Base-by-base conservation (phyloP, 116 monocot species). In the Zostera marina region DNA sequence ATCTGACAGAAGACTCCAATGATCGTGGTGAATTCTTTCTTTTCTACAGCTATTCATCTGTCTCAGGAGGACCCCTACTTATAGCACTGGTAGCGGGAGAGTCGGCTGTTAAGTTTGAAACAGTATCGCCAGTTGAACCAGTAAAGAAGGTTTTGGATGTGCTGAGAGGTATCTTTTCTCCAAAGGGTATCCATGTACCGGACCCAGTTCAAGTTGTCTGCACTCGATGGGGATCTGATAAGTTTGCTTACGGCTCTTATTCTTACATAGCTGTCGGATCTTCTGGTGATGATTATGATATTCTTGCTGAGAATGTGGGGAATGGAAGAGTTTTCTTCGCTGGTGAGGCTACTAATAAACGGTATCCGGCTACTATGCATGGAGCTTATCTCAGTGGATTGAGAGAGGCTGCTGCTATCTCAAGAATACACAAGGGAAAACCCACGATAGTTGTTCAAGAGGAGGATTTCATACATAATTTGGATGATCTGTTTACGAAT, bases 321-420 rank as follows among this genome's bases (percentile, higher is more conserved):
- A 72, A 79, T 61, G 90, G 77, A 26, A 80, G 86, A 70, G 80
- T 89, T 22, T 98, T 89, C 71, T 98, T 98, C 65, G 89, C 90
- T 13, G 98, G 98, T 24, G 90, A 98, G 73, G 98, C 98, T 10
- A 90, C 90, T 32, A 98, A 90, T 47, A 21, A 79, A 47, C 67
- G 82, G 25, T 98, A 98, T 54, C 98, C 90, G 1, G 90, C 90
- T 7, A 90, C 98, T 10, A 86, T 98, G 98, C 98, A 90, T 63
- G 90, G 98, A 54, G 98, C 90, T 43, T 69, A 89, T 22, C 76
- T 89, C 13, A 98, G 98, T 69, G 98, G 98, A 3, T 75, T 76
- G 24, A 89, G 98, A 63, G 98, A 98, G 78, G 90, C 98, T 32
- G 85, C 98, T 46, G 86, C 85, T 48, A 98, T 98, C 47, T 78